A percentile compares a stretch with the other conserved stretches of the same genome.
These are phyloP conservation scores for Pistacia integerrima DNA, from an alignment of 345 rosid genomes.

Conservation along the genomic window DNA sequence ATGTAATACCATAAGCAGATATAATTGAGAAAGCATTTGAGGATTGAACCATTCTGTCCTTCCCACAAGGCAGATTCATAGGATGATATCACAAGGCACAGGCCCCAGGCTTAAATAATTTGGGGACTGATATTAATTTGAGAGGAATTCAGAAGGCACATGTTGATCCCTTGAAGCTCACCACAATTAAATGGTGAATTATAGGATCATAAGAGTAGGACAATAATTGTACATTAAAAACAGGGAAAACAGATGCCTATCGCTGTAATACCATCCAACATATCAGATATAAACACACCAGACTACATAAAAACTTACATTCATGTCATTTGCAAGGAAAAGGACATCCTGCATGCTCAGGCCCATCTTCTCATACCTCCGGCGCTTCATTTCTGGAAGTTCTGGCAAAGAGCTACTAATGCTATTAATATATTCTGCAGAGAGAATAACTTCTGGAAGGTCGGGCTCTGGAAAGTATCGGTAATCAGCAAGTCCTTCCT, in stretches of 20 bases:
- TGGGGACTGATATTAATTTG: background rate
- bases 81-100: background rate
- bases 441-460: constrained; percentile 82
- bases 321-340: constrained; percentile 85
- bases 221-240: background rate
- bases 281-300: background rate
- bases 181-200: background rate
- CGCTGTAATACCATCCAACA: background rate
- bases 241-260: background rate
- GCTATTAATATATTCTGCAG: constrained; percentile 62
- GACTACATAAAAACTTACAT: constrained; percentile 47
- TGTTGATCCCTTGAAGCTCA: background rate
- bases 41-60: background rate
- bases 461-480: constrained; percentile 97
- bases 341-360: constrained; percentile 90
- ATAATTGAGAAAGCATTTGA: constrained; percentile 1
- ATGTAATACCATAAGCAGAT: background rate
- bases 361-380: constrained; percentile 86
- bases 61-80: background rate
- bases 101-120: background rate
- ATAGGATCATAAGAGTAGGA: background rate
- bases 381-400: constrained; percentile 87
- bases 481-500: constrained; percentile 96
- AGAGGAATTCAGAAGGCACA: background rate
- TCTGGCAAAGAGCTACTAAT: constrained; percentile 69